These are phyloP conservation scores for Brasilioporus rufonigricans DNA, from an alignment of 768 basidiomycete species.

Conservation along the genomic window DNA sequence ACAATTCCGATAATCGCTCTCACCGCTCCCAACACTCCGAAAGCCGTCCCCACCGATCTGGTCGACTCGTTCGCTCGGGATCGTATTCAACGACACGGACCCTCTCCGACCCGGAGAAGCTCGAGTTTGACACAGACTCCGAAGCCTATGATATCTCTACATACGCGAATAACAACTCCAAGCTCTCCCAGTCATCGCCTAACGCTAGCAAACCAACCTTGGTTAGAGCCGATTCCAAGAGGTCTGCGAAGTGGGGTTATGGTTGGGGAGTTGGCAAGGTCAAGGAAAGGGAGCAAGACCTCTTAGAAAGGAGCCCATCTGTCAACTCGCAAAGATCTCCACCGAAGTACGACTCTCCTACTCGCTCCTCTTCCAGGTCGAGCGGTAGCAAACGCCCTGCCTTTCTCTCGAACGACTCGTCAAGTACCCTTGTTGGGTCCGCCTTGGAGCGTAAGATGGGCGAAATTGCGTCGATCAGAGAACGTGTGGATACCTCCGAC, in stretches of 20 bases:
- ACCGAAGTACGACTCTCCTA: slow-evolving; percentile 31
- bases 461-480: slow-evolving; percentile 54
- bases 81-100: slow-evolving; percentile 43
- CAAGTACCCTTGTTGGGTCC: slow-evolving; percentile 73
- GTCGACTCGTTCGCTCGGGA: slow-evolving; percentile 38
- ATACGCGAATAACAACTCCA: slow-evolving; percentile 33
- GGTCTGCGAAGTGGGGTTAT: slow-evolving; percentile 62
- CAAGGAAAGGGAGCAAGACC: slow-evolving; percentile 41
- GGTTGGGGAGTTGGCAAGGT: slow-evolving; percentile 66
- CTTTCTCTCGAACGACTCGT: slow-evolving; percentile 57
- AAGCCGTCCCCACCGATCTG: slow-evolving; percentile 21
- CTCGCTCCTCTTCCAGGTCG: slow-evolving; percentile 40
- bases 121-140: slow-evolving; percentile 60
- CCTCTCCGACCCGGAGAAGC: slow-evolving; percentile 42
- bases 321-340: slow-evolving; percentile 39
- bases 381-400: slow-evolving; percentile 41
- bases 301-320: slow-evolving; percentile 34
- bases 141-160: slow-evolving; percentile 50
- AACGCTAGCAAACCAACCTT: slow-evolving; percentile 41
- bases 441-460: slow-evolving; percentile 67
- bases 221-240: slow-evolving; percentile 55
- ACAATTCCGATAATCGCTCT: slow-evolving; percentile 27
- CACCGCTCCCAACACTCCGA: slow-evolving; percentile 29
- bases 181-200: slow-evolving; percentile 42
- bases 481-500: slow-evolving; percentile 55